Evolutionary conservation across 495 filamentous ascomycete species (phyloP).

Genomic region (Neurospora discreta): DNA sequence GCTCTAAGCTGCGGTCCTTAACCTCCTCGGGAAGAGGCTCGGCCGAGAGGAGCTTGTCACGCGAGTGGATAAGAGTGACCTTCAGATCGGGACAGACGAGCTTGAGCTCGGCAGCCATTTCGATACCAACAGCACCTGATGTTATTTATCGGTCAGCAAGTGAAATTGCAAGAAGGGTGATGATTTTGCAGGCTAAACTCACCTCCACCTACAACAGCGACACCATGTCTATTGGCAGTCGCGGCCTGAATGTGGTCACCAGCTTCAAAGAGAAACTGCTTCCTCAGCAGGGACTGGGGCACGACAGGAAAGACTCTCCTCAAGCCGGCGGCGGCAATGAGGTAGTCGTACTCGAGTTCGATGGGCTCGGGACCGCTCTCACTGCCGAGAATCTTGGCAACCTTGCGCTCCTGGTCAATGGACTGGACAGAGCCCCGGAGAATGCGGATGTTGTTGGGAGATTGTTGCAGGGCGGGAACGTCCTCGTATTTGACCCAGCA

Average conservation of each 20-base stretch:
- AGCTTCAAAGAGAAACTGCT: constrained; percentile 47
- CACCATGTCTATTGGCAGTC: constrained; percentile 31
- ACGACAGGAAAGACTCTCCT: constrained; percentile 52
- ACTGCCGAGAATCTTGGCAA: constrained; percentile 30
- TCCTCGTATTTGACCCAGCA: constrained; percentile 52
- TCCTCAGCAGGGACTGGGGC: constrained; percentile 41
- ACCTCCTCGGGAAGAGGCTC: constrained; percentile 58
- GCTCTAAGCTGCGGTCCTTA: constrained; percentile 38
- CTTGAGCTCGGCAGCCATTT: constrained; percentile 61
- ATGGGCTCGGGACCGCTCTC: constrained; percentile 14
- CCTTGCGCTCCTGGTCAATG: constrained; percentile 41
- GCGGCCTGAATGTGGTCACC: constrained; percentile 31
- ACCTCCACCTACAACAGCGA: constrained; percentile 49
- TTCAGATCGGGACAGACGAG: constrained; percentile 42
- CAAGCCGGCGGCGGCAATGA: constrained; percentile 51
- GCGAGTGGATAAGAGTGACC: constrained; percentile 58
- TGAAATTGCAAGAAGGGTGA: not conserved
- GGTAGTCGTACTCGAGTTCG: constrained; percentile 48
- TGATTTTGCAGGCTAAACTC: not conserved
- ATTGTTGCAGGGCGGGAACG: constrained; percentile 44
- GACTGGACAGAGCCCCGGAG: constrained; percentile 46
- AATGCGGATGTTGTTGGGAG: constrained; percentile 32
- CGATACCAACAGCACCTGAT: constrained; percentile 56
- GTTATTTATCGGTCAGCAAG: constrained; percentile 2
- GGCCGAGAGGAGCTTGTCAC: constrained; percentile 48